These are phyloP conservation scores for Nymphaea colorata DNA, from an alignment of 164 flowering plant species.

Conservation along the genomic window DNA sequence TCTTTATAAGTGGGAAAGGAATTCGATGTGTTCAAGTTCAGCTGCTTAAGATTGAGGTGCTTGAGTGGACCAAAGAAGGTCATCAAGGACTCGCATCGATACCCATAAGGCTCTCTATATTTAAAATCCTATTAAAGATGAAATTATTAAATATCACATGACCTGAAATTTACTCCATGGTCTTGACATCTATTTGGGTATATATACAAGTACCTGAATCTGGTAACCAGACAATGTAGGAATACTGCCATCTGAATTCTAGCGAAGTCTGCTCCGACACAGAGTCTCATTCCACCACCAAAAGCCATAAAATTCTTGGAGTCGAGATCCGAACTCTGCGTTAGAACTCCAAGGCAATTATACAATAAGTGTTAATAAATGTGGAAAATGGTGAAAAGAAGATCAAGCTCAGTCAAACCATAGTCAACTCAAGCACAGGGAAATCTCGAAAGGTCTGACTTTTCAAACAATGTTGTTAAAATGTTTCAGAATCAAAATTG, in stretches of 20 bases:
- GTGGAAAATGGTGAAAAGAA: not conserved
- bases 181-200: not conserved
- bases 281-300: conserved; percentile 40
- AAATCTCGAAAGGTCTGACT: too few relatives aligned
- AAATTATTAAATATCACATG: too few relatives aligned
- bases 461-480: too few relatives aligned
- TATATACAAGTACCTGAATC: conserved; percentile 20
- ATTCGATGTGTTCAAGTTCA: too few relatives aligned
- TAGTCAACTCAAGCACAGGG: too few relatives aligned
- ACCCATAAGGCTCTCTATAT: not conserved
- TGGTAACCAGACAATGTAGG: conserved; percentile 28
- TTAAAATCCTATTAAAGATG: not conserved
- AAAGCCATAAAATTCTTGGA: conserved; percentile 36
- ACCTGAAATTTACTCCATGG: not conserved
- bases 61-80: too few relatives aligned
- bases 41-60: too few relatives aligned
- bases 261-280: conserved; percentile 35
- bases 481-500: too few relatives aligned
- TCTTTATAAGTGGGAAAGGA: too few relatives aligned
- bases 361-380: too few relatives aligned
- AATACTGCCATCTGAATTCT: conserved; percentile 30
- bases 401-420: not conserved
- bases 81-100: too few relatives aligned
- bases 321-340: conserved; percentile 20
- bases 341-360: not conserved